Conservation (phyloP, 2,329 filamentous ascomycete genomes). For the Alternaria triticina region DNA sequence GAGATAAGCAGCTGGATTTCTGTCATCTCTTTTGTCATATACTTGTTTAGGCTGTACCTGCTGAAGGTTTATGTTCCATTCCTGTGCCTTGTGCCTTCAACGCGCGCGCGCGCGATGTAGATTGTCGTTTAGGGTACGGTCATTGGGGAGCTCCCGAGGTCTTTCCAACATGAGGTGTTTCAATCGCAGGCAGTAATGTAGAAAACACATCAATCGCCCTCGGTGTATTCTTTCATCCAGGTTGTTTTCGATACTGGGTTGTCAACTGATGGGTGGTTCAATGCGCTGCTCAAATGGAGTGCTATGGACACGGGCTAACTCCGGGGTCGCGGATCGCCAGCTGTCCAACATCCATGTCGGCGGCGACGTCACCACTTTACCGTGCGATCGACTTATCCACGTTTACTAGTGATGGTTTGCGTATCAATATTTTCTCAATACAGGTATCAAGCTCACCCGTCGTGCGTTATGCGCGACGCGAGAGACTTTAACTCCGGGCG, state of each 20-base stretch:
- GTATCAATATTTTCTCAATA: too few species aligned
- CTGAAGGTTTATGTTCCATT: background rate
- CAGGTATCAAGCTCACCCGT: background rate
- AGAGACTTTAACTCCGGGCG: background rate
- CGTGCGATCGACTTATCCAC: too few species aligned
- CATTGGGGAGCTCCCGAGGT: rapidly evolving
- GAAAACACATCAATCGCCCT: background rate
- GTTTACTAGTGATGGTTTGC: too few species aligned
- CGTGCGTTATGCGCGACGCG: background rate
- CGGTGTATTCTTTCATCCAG: background rate
- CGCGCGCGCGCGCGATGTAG: background rate
- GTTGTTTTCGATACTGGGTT: rapidly evolving
- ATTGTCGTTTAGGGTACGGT: background rate
- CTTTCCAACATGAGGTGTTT: background rate
- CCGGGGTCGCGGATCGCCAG: too few species aligned
- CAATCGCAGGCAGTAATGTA: background rate
- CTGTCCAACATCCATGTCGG: too few species aligned
- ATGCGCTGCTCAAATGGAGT: too few species aligned
- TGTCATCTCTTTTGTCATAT: background rate
- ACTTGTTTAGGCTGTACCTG: background rate
- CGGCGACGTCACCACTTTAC: too few species aligned
- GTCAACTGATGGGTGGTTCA: background rate
- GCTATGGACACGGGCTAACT: too few species aligned
- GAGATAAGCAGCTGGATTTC: background rate
- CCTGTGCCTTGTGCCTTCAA: too few species aligned